These are phyloP conservation scores for Elsinoe arachidis DNA, from an alignment of 2,329 filamentous ascomycete species.

Conservation along the genomic window DNA sequence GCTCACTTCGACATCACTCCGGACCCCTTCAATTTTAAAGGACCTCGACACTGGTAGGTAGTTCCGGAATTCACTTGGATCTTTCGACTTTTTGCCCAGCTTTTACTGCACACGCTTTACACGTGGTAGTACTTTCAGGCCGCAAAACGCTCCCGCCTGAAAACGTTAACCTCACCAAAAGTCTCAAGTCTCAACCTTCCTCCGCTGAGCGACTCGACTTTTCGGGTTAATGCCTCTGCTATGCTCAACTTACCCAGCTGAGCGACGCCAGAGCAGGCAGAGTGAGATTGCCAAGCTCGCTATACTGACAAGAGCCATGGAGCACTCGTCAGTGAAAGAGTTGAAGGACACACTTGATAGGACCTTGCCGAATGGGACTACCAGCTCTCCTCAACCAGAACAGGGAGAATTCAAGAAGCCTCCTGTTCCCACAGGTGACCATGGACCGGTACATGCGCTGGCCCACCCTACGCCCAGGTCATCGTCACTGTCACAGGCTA, in stretches of 20 bases:
- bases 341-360: conserved; percentile 14
- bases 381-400: conserved; percentile 1
- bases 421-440: background rate
- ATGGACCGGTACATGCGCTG: too few species aligned
- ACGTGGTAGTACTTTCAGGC: too few species aligned
- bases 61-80: too few species aligned
- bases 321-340: conserved; percentile 10
- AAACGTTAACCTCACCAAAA: background rate
- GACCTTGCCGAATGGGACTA: conserved; percentile 7
- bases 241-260: conserved; percentile 11
- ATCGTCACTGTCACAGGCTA: conserved; percentile 26
- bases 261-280: conserved; percentile 27
- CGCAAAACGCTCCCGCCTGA: background rate
- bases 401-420: conserved; percentile 8
- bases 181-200: background rate
- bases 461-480: background rate
- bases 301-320: conserved; percentile 22
- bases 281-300: conserved; percentile 23
- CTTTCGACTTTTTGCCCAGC: too few species aligned
- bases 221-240: conserved; percentile 16
- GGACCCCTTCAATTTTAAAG: too few species aligned
- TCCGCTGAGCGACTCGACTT: background rate
- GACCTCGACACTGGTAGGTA: too few species aligned
- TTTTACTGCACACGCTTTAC: too few species aligned
- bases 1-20: too few species aligned